These are phyloP conservation scores for Aspergillus niger DNA, from an alignment of 2,329 filamentous ascomycete genomes.

Conservation along the genomic window DNA sequence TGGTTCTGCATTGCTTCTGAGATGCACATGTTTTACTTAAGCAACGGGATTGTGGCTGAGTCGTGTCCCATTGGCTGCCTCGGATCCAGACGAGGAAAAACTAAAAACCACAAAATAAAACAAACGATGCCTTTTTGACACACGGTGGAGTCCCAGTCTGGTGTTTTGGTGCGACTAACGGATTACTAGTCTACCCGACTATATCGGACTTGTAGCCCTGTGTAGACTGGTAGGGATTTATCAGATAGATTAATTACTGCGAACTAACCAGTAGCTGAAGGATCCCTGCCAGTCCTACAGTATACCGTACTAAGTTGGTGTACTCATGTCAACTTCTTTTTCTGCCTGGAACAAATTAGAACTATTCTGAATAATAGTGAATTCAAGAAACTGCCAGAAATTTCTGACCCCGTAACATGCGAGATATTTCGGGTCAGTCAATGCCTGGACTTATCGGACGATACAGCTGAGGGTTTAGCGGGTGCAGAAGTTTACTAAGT, in stretches of 20 bases:
- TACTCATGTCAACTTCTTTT: no score
- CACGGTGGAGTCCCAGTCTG: neutral
- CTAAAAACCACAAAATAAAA: neutral
- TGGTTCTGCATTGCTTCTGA: slow-evolving; percentile 2
- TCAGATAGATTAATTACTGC: neutral
- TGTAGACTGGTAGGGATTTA: neutral
- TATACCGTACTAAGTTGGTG: neutral
- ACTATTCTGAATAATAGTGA: no score
- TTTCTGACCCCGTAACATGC: no score
- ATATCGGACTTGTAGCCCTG: neutral
- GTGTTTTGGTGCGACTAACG: neutral
- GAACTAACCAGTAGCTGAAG: neutral
- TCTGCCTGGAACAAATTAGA: no score
- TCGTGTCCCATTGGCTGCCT: slow-evolving; percentile 11
- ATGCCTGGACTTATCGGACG: no score
- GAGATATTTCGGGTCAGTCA: no score
- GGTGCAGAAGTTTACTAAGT: neutral
- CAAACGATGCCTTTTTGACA: neutral
- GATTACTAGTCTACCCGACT: neutral
- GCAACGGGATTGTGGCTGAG: slow-evolving; percentile 14
- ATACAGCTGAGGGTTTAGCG: neutral
- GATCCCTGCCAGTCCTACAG: neutral
- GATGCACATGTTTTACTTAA: neutral
- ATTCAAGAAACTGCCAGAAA: no score
- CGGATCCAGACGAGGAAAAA: neutral